Conservation (phyloP, 1,284 basidiomycete genomes). For the Erythrobasidium hasegawianum region DNA sequence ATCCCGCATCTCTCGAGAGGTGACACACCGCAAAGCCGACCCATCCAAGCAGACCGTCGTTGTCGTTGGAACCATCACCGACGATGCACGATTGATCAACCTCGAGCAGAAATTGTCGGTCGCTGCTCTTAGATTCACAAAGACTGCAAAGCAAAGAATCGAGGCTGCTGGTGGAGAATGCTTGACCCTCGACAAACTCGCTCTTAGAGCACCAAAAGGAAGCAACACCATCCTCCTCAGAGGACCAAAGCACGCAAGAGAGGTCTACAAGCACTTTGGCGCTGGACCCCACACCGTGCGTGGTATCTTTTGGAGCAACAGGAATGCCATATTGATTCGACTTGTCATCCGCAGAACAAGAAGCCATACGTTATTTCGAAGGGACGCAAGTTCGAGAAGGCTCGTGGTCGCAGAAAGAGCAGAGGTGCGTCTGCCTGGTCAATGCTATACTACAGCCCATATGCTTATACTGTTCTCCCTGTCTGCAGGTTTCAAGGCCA, state of each 20-base stretch:
- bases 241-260: constrained; percentile 87
- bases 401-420: constrained; percentile 53
- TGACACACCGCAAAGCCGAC: constrained; percentile 66
- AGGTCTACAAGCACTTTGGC: constrained; percentile 95
- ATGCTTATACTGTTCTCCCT: too few relatives aligned
- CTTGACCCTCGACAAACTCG: constrained; percentile 95
- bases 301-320: too few relatives aligned
- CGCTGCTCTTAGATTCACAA: constrained; percentile 93
- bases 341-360: constrained; percentile 60
- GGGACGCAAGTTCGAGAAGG: constrained; percentile 78
- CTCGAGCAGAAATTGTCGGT: constrained; percentile 83
- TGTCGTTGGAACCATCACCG: constrained; percentile 86
- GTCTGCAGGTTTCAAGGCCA: constrained; percentile 33
- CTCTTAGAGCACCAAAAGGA: constrained; percentile 86
- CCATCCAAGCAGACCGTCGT: constrained; percentile 75
- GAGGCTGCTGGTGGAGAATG: constrained; percentile 90
- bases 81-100: constrained; percentile 83
- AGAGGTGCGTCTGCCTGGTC: constrained; percentile 42
- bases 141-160: constrained; percentile 88
- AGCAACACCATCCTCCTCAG: constrained; percentile 89
- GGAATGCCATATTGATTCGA: background rate
- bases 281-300: constrained; percentile 73
- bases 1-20: constrained; percentile 63
- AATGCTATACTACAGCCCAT: too few relatives aligned
- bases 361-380: constrained; percentile 90